Base-by-base conservation (phyloP, 257 asterid genomes). In the Cruciata laevipes region DNA sequence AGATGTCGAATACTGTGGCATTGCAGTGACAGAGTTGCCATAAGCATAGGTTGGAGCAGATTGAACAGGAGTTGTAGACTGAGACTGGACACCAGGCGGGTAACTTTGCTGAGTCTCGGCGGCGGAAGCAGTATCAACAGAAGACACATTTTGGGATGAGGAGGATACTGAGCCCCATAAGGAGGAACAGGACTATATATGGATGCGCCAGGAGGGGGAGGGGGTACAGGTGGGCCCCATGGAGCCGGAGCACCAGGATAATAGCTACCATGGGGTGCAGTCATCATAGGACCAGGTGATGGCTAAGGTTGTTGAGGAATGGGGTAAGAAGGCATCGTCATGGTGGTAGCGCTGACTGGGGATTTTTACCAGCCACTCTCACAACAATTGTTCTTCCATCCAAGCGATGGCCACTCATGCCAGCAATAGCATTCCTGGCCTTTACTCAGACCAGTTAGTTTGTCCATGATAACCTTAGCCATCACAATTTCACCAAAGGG, bases 361-460 rank as follows among this genome's bases (percentile, higher is more conserved):
- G 95, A 37, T 90, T 95, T 77, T 86, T 90, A 67, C 99, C 99
- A 0, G 99, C 97, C 8, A 93, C 86, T 77, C 99, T 86, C 67
- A 93, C 99, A 23, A 94, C 99, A 74, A 93, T 93, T 38, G 95
- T 73, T 83, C 99, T 93, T 68, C 97, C 99, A n/a, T 93, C 99
- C 64, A 93, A 81, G 62, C 76, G 84, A 80, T 90, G 81, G 14
- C 99, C 97, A 63, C 84, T 93, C 99, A 93, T 93, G 81, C 92
- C 81, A 73, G 87, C 83, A 73, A 88, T 93, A 58, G 97, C 99
- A 75, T 23, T 86, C 74, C 86, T 93, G 37, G 99, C 99, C 81
- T 78, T 93, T 93, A 79, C 96, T 90, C 76, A 81, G 73, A 68
- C 90, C 85, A 76, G 89, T 72, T 0, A 78, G 78, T 0, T 96